Evolutionary conservation across 805 yeast species (phyloP), one percentile per base, ranked within the genome.

Genomic region (Pichia cephalocereana): DNA sequence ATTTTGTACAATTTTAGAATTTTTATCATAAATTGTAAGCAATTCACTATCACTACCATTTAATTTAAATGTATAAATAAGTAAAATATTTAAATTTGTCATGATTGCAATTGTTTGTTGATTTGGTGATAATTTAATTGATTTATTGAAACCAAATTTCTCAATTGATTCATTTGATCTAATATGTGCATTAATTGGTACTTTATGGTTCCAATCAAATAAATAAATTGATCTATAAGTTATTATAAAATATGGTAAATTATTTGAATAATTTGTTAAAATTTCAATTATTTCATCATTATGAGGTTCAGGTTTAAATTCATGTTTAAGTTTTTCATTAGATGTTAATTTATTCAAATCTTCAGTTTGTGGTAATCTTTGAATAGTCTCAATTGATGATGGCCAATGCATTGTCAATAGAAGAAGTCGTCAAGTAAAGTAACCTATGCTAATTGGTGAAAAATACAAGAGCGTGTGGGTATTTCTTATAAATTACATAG

Each of bases 141-240:
- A 56, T 27, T 55, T 42, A 58, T 80, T 79, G 9, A 54, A 48
- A 1, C 86, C 86, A 62, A 72, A 74, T 19, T 63, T 62, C 27
- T 66, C 63, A 15, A 79, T 49, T 4, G 81, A 74, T 19, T 66
- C 65, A 23, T 57, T 55, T 0, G 74, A 62, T 47, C 85, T 60
- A 8, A 67, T 61, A 54, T 77, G 79, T 3, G 70, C 69, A 10
- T 75, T 71, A 6, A 79, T 61, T 1, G 81, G 79, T 14, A 74
- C 62, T 43, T 71, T 62, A 4, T 77, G 74, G 50, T 60, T 55
- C 23, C 67, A 64, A 48, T 72, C 69, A 57, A 61, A 71, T 34
- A 72, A 45, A 51, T 68, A 71, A 4, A 72, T 45, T 6, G 69
- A 61, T n/a, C 69, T 51, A 46, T 59, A 57, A 2, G 76, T 72